Base-by-base conservation (phyloP, 352 stramenopile species). In the Globisporangium orthogonon region DNA sequence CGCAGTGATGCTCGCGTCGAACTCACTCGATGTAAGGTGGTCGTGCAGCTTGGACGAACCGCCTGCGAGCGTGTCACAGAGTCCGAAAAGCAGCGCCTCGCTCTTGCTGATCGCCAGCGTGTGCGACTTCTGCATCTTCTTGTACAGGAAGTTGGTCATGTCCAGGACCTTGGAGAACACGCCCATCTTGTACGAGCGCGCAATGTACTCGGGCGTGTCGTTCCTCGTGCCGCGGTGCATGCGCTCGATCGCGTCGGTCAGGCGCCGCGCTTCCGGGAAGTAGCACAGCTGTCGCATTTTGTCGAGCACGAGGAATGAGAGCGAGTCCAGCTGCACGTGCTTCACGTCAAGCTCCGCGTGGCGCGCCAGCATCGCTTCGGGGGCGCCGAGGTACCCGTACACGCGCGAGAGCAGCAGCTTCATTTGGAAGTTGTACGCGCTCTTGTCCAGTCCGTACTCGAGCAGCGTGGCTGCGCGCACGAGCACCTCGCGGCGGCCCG, bases 371-470 rank as follows among this genome's bases (percentile, higher is more conserved):
- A 94, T 87, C 2, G 82, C 77, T 6, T 78, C 61, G 17, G 72
- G 73, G 10, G 81, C 79, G n/a, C 74, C 82, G 18, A 95, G 52
- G 43, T 87, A 88, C 9, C 65, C 78, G 60, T 95, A 95, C 30
- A 95, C 66, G 23, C 78, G 85, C 29, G 72, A 86, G 35, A 95
- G 67, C 11, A 93, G 62, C n/a, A 95, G 69, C 68, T 93, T 93
- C 83, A 95, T 93, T 69, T 95, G 85, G 62, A 95, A 95, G 58
- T 95, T 95, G 76, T 92, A 95, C 31, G 78, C 71, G 53, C 85
- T 95, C 50, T 86, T 81, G 35, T 74, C 73, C n/a, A 95, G 54
- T 0, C 79, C 85, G 44, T 82, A 85, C 62, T 95, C 85, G 0
- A 95, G 63, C 46, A 91, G 60, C 35, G 67, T 67, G 33, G 78